Conservation (phyloP, 1,284 basidiomycete genomes). For the Leucoagaricus sp. region DNA sequence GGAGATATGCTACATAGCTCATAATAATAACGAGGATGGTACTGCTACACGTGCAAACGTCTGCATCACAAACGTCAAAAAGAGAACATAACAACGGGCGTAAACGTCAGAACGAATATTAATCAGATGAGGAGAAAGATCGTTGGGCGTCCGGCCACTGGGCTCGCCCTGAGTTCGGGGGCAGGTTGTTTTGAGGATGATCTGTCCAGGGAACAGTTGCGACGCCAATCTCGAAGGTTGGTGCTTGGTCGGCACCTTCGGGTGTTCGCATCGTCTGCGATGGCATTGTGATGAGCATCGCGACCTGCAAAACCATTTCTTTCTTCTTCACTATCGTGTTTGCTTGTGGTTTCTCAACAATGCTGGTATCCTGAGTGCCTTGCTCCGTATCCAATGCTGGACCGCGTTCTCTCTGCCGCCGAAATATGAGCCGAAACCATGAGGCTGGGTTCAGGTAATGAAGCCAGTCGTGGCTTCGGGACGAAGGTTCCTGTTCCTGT, state of each 20-base stretch:
- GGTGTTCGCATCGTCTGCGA: background rate
- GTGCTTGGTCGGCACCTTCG: background rate
- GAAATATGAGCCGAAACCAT: background rate
- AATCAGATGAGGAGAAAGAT: background rate
- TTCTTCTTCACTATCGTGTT: background rate
- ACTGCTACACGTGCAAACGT: constrained; percentile 1
- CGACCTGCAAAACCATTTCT: constrained; percentile 24
- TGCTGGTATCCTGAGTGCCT: background rate
- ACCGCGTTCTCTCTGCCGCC: background rate
- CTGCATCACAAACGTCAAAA: background rate
- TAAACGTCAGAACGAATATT: background rate
- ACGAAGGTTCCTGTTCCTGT: background rate
- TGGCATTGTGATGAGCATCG: constrained; percentile 34
- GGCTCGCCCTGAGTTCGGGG: too few species aligned
- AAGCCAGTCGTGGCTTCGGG: background rate
- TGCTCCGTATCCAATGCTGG: constrained; percentile 1
- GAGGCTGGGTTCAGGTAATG: constrained; percentile 2
- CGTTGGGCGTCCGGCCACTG: background rate
- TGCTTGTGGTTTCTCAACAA: background rate
- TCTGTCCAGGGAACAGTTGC: constrained; percentile 19
- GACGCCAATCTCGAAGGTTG: constrained; percentile 25
- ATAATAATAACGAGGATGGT: background rate
- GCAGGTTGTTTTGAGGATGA: background rate
- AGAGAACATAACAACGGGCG: background rate
- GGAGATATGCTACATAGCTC: background rate